A percentile compares a stretch with the other conserved stretches of the same genome.
Conservation (phyloP, 345 rosid species). For the Ceriops zippeliana region DNA sequence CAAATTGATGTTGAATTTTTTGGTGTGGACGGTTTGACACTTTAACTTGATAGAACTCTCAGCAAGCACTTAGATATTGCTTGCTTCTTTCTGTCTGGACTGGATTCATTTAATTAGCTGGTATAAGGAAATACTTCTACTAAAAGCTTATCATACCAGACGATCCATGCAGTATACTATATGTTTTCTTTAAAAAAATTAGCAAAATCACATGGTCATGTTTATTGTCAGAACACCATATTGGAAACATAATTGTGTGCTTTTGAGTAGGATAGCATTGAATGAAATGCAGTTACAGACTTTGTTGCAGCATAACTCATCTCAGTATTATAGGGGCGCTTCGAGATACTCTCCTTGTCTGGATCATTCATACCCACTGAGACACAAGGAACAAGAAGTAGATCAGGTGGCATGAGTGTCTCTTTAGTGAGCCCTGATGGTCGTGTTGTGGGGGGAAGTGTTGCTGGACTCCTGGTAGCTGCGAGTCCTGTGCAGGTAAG, state of each 20-base stretch:
- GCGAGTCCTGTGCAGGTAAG: slow-evolving; percentile 86
- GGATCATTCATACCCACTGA: slow-evolving; percentile 98
- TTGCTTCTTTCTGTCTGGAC: background rate
- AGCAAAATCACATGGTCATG: no score
- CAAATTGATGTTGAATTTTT: no score
- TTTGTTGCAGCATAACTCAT: background rate
- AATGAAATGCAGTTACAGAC: background rate
- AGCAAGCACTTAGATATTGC: background rate
- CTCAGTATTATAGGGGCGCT: slow-evolving; percentile 65
- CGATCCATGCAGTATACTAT: no score
- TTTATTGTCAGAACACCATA: no score
- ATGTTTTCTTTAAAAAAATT: no score
- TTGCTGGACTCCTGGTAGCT: slow-evolving; percentile 90
- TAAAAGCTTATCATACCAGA: no score
- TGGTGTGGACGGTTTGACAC: no score
- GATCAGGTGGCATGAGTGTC: slow-evolving; percentile 97
- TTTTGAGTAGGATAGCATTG: background rate
- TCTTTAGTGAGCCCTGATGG: slow-evolving; percentile 93
- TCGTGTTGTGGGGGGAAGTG: slow-evolving; percentile 91
- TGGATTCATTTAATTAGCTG: background rate
- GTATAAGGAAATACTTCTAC: no score
- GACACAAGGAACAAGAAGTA: slow-evolving; percentile 72
- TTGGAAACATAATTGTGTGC: no score
- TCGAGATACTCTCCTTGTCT: slow-evolving; percentile 88
- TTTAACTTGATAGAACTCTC: no score